Evolutionary conservation across 2,329 filamentous ascomycete species (phyloP), one percentile per base, ranked within the genome.

Genomic region (Talaromyces sp.): DNA sequence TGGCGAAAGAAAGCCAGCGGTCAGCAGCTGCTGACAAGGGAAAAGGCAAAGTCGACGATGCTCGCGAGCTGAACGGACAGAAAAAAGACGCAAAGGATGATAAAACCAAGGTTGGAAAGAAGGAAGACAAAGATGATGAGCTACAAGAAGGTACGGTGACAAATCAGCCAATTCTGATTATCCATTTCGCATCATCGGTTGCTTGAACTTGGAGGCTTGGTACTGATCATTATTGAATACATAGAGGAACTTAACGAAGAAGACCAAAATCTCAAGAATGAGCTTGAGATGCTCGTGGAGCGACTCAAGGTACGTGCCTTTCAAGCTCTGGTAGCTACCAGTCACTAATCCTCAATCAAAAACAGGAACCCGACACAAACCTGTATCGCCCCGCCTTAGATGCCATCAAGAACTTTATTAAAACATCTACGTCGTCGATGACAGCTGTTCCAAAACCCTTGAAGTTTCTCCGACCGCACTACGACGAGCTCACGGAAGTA

Each of bases 371-470:
- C 70, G 91, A 98, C 81, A 85, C 86, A 70, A 89, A 88, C 66
- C 90, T 98, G 71, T 97, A 98, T 84, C 94, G 93, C 78, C 87
- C 93, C 66, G 91, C 95, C 63, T 84, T 99, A 71, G 93, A 98
- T 80, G 90, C 93, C 71, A 97, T 99, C 88, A 98, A 97, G 84
- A 92, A 89, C 74, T 96, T 92, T 76, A 99, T 99, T 85, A 98
- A 97, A 84, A 99, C 95, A 64, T 97, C 95, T 67, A 99, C 95
- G 70, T 98, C 93, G 66, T 99, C 96, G 54, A 99, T 99, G 95
- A 99, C 95, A 58, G 95, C 95, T 67, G 95, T 99, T 68, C 95
- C 96, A 27, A 99, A 99, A 82, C 95, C 95, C 39, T 86, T 99
- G 73, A 99, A 99, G 81, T 99, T 99, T 79, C 87, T 99, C 69